Conservation (phyloP, 1,284 basidiomycete species). For the Gomphus bonarii region DNA sequence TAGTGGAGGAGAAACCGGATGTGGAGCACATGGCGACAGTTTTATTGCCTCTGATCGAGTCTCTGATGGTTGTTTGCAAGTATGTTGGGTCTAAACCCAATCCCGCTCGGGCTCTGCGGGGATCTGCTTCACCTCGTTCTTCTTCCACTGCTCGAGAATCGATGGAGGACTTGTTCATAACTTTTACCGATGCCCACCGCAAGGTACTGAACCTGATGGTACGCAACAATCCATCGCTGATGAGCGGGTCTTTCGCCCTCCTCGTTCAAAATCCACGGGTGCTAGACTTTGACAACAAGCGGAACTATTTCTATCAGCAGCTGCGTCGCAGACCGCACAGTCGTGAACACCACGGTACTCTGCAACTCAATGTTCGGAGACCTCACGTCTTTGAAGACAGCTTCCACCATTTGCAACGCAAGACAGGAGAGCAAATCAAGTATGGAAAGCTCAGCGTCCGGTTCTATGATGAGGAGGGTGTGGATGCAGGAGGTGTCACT, state of each 20-base stretch:
- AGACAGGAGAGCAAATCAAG: constrained; percentile 94
- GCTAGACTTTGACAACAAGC: constrained; percentile 99
- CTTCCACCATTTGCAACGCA: constrained; percentile 84
- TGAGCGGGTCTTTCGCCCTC: constrained; percentile 97
- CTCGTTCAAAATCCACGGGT: constrained; percentile 94
- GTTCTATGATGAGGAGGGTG: constrained; percentile 96
- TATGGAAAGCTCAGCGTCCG: constrained; percentile 95
- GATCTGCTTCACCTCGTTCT: constrained; percentile 55
- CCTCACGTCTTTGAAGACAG: constrained; percentile 96
- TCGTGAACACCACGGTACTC: constrained; percentile 72
- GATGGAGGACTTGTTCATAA: constrained; percentile 84
- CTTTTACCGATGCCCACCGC: constrained; percentile 90
- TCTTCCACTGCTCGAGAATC: constrained; percentile 57
- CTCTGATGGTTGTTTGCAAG: constrained; percentile 98
- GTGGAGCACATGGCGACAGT: constrained; percentile 86
- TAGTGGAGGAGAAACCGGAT: constrained; percentile 72
- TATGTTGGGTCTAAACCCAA: constrained; percentile 64
- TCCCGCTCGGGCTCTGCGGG: constrained; percentile 32
- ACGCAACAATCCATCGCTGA: constrained; percentile 92
- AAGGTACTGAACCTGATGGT: constrained; percentile 97
- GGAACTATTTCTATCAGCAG: constrained; percentile 97
- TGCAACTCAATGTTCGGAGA: constrained; percentile 89
- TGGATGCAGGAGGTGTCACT: constrained; percentile 97
- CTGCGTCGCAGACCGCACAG: constrained; percentile 77
- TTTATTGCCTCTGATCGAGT: constrained; percentile 84